phyloP scores from a whole-genome alignment of 805 yeast genomes.

The Pichia eremophila region DNA sequence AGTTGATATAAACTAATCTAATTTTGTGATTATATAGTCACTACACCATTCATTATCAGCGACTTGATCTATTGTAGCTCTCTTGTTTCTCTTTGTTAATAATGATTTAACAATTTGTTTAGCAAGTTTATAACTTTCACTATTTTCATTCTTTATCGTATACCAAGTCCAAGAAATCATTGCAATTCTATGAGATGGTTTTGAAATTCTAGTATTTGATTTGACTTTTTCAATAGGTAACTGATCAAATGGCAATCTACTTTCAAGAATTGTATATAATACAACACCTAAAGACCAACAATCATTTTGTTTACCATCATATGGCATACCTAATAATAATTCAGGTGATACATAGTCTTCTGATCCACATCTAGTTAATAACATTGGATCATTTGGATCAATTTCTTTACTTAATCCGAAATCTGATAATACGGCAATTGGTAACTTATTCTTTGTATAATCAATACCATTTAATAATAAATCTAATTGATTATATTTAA shows the following conservation, averaged over 20 bases:
- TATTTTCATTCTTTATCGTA: constrained; percentile 28
- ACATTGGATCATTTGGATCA: constrained; percentile 47
- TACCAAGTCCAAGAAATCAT: constrained; percentile 89
- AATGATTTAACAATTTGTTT: constrained; percentile 42
- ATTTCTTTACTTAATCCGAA: constrained; percentile 78
- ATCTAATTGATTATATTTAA: constrained; percentile 28
- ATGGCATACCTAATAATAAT: constrained; percentile 77
- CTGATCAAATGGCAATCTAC: constrained; percentile 85
- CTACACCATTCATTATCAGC: constrained; percentile 26
- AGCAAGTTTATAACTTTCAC: constrained; percentile 26
- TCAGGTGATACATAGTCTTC: constrained; percentile 97
- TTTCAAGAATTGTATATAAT: constrained; percentile 76
- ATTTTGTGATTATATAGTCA: neutral
- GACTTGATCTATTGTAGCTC: constrained; percentile 8
- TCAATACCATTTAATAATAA: constrained; percentile 13
- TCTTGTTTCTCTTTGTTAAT: constrained; percentile 34
- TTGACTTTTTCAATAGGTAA: constrained; percentile 48
- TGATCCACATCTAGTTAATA: constrained; percentile 89
- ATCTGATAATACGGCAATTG: constrained; percentile 61
- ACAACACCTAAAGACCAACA: constrained; percentile 94
- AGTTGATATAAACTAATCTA: no score
- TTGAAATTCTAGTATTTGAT: constrained; percentile 37
- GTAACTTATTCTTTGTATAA: constrained; percentile 6
- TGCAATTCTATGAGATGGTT: constrained; percentile 83
- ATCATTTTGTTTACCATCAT: constrained; percentile 87